phyloP scores from a whole-genome alignment of 371 early-diverging fungal species.

The Haplosporangium sp. region DNA sequence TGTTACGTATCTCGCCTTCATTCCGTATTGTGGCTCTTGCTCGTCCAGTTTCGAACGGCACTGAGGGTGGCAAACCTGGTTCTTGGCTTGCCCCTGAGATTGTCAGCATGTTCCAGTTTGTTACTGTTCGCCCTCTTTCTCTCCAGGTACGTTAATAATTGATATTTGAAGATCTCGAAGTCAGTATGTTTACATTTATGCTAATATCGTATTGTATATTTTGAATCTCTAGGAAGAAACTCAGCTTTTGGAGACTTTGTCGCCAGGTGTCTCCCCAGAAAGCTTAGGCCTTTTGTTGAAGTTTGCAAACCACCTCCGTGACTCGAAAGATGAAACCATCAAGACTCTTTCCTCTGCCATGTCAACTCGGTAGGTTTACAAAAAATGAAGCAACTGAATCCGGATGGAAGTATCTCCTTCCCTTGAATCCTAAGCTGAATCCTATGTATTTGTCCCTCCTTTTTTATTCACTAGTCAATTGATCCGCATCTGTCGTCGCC shows the following conservation, averaged over 20 bases:
- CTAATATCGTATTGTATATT: conserved; percentile 15
- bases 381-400: neutral
- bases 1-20: conserved; percentile 77
- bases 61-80: conserved; percentile 62
- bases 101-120: conserved; percentile 79
- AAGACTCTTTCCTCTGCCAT: conserved; percentile 72
- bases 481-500: conserved; percentile 80
- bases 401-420: no score
- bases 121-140: conserved; percentile 76
- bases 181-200: neutral
- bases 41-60: conserved; percentile 64
- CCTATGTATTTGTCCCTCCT: neutral
- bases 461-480: conserved; percentile 65
- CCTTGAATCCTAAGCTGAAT: no score
- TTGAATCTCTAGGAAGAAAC: conserved; percentile 66
- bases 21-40: conserved; percentile 86
- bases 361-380: conserved; percentile 67
- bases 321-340: conserved; percentile 74
- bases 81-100: conserved; percentile 82
- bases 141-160: conserved; percentile 21
- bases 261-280: conserved; percentile 72
- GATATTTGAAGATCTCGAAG: neutral
- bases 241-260: conserved; percentile 66
- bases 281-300: conserved; percentile 68
- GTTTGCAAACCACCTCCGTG: conserved; percentile 75